A percentile compares a stretch with the other conserved stretches of the same genome.
Conservation (phyloP, 108 stramenopile species). For the Schizochytrium sp. region DNA sequence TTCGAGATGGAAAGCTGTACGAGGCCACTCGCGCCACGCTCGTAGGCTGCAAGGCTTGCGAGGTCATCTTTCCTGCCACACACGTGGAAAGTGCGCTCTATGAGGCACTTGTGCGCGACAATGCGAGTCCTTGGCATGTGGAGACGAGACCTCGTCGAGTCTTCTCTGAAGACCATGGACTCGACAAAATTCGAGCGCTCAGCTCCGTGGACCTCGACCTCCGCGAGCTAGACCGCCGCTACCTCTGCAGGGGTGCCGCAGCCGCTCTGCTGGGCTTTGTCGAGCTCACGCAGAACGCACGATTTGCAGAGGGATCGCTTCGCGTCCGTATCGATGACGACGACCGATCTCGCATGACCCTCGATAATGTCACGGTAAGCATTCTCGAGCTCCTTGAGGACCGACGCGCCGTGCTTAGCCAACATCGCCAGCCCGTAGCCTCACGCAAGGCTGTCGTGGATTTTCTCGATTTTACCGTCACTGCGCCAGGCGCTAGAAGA, state of each 20-base stretch:
- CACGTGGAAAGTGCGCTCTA: neutral
- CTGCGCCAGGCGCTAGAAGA: neutral
- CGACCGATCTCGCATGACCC: neutral
- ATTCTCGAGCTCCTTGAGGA: neutral
- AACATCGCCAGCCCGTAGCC: neutral
- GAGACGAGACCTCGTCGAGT: neutral
- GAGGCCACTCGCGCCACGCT: neutral
- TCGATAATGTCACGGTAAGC: neutral
- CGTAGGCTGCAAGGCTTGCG: neutral
- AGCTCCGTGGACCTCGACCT: neutral
- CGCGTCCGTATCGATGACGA: neutral
- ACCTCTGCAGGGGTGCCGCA: neutral
- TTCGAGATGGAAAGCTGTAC: neutral
- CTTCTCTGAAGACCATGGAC: neutral
- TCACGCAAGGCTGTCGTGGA: neutral
- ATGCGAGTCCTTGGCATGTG: neutral
- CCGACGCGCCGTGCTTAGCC: neutral
- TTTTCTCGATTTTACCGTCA: neutral
- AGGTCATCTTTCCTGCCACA: neutral
- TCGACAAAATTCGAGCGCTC: neutral
- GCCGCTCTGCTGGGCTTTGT: neutral
- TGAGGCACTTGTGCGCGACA: neutral
- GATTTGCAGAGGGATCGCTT: neutral
- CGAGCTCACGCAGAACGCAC: neutral
- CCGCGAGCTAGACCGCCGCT: neutral